Conservation (phyloP, 2,329 filamentous ascomycete genomes). For the Fusarium pseudograminearum region DNA sequence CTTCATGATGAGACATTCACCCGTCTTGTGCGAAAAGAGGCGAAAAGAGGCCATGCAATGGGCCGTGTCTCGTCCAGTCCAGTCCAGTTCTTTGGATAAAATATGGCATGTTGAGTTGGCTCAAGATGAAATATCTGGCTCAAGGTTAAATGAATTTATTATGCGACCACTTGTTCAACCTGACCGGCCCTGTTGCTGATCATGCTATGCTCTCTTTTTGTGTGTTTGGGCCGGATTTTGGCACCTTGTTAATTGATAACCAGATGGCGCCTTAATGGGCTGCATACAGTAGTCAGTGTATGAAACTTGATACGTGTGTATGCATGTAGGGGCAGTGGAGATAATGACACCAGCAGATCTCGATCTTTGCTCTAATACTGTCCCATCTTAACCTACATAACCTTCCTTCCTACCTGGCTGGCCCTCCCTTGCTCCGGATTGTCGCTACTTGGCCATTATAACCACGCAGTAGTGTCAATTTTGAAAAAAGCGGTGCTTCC, state of each 20-base stretch:
- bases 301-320: constrained; percentile 18
- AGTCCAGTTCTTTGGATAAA: neutral
- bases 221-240: constrained; percentile 1
- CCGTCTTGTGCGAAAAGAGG: constrained; percentile 18
- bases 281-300: neutral
- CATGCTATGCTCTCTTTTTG: constrained; percentile 15
- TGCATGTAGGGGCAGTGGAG: constrained; percentile 28
- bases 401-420: neutral
- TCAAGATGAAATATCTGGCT: neutral
- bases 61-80: neutral
- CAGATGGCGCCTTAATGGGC: neutral
- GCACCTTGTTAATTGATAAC: constrained; percentile 11
- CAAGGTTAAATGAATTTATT: neutral
- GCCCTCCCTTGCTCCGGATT: constrained; percentile 4
- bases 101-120: neutral
- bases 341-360: constrained; percentile 30
- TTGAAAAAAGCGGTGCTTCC: constrained; percentile 14
- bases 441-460: neutral
- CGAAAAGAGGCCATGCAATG: constrained; percentile 19
- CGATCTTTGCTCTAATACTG: constrained; percentile 31
- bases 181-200: constrained; percentile 18
- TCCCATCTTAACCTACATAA: constrained; percentile 3
- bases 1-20: constrained; percentile 17
- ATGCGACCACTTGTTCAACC: constrained; percentile 24
- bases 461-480: constrained; percentile 2